These are phyloP conservation scores for Ceratobasidium papillatum DNA, from an alignment of 1,284 basidiomycete genomes.

Conservation along the genomic window DNA sequence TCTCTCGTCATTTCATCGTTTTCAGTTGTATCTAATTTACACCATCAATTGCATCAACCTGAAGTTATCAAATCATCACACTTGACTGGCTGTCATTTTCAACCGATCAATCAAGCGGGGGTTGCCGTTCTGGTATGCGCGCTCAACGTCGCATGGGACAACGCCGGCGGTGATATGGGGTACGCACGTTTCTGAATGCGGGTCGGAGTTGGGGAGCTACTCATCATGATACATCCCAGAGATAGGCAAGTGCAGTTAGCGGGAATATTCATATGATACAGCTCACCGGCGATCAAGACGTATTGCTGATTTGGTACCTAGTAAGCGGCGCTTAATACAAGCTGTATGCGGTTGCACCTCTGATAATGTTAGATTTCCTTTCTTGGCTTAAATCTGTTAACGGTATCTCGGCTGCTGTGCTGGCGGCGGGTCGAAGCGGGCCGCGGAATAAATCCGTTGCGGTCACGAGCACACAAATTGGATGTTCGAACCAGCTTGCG, in stretches of 20 bases:
- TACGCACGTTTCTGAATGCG: not conserved
- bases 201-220: not conserved
- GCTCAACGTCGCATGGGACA: not conserved
- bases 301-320: not conserved
- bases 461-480: not conserved
- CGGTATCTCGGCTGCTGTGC: not conserved
- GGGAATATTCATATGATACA: not conserved
- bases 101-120: constrained; percentile 5
- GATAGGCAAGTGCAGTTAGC: not conserved
- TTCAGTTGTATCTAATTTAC: constrained; percentile 37
- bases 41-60: constrained; percentile 35
- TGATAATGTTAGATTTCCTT: not conserved
- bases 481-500: not conserved
- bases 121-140: not conserved
- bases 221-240: not conserved
- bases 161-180: not conserved
- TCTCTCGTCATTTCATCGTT: constrained; percentile 8
- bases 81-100: not conserved
- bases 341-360: not conserved
- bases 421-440: not conserved
- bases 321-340: no score
- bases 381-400: not conserved
- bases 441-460: not conserved
- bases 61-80: constrained; percentile 10
- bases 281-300: not conserved